Percentiles rank a stretch among this genome's conserved stretches.
phyloP scores from a whole-genome alignment of 169 alveolate genomes.

The Eimeria sp. region DNA sequence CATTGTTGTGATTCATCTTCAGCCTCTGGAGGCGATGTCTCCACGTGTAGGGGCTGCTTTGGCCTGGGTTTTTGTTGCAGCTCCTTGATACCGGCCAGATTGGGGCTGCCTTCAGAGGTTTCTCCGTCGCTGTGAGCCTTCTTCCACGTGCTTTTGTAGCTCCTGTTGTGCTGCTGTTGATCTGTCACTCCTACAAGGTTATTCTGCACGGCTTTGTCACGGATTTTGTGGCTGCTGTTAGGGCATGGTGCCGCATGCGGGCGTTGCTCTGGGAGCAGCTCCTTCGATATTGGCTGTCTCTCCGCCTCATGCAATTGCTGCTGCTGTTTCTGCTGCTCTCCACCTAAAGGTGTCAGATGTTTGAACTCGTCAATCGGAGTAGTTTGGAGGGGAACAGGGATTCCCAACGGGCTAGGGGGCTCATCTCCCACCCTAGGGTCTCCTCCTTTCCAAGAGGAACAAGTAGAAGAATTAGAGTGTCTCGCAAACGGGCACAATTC shows the following conservation, averaged over 20 bases:
- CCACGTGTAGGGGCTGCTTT: not conserved
- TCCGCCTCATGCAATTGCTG: not conserved
- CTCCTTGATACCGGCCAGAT: constrained; percentile 10
- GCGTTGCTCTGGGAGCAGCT: not conserved
- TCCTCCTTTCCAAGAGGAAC: constrained; percentile 61
- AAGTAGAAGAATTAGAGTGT: constrained; percentile 34
- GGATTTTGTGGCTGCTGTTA: not conserved
- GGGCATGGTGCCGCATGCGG: not conserved
- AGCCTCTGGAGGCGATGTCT: not conserved
- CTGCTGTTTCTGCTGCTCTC: not conserved
- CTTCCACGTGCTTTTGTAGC: not conserved
- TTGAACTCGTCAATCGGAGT: not conserved
- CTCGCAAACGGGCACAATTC: constrained; percentile 31
- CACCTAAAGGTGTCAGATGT: not conserved
- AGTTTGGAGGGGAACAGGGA: not conserved
- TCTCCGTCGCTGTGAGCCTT: constrained; percentile 39
- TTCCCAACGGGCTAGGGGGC: constrained; percentile 9
- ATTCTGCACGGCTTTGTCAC: not conserved
- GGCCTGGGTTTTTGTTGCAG: not conserved
- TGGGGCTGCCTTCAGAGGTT: constrained; percentile 13
- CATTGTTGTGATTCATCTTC: not conserved
- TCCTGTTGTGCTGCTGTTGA: not conserved
- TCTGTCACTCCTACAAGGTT: not conserved
- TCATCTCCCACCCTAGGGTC: constrained; percentile 40
- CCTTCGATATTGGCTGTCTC: not conserved